Evolutionary conservation across 768 basidiomycete species (phyloP).

Genomic region (Neoboletus brunneissimus): DNA sequence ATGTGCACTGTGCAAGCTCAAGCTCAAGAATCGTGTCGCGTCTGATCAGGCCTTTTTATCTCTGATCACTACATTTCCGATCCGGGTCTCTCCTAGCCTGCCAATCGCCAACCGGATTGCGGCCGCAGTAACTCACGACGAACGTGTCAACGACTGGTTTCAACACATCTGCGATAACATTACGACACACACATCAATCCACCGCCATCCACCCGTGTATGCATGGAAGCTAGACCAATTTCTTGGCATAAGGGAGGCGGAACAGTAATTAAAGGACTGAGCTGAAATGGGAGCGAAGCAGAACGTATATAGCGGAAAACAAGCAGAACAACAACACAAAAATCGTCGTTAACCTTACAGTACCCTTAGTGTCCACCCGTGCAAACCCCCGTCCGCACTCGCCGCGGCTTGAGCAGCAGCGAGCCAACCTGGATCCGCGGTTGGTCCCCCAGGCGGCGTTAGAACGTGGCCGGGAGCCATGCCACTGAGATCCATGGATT

Average conservation of each 20-base stretch:
- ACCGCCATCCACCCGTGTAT: constrained; percentile 3
- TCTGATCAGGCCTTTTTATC: constrained; percentile 16
- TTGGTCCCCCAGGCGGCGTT: constrained; percentile 41
- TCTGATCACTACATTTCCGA: not conserved
- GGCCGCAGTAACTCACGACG: constrained; percentile 11
- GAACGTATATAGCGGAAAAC: constrained; percentile 28
- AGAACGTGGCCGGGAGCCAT: constrained; percentile 45
- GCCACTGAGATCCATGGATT: constrained; percentile 58
- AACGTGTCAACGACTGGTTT: constrained; percentile 22
- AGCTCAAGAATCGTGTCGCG: not conserved
- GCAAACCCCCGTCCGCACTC: constrained; percentile 60
- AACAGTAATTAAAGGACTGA: constrained; percentile 1
- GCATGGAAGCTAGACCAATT: constrained; percentile 8
- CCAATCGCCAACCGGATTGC: constrained; percentile 10
- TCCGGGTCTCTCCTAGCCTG: not conserved
- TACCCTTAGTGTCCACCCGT: constrained; percentile 78
- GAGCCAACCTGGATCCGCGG: constrained; percentile 65
- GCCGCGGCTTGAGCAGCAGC: constrained; percentile 72
- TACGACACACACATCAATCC: constrained; percentile 26
- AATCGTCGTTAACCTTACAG: constrained; percentile 45
- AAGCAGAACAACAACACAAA: constrained; percentile 27
- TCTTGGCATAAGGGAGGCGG: constrained; percentile 1
- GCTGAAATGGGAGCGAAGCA: constrained; percentile 16
- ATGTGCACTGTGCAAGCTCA: not conserved
- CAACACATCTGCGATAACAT: constrained; percentile 18